Base-by-base conservation (phyloP, 495 filamentous ascomycete genomes). In the Hypomontagnella submonticulosa region DNA sequence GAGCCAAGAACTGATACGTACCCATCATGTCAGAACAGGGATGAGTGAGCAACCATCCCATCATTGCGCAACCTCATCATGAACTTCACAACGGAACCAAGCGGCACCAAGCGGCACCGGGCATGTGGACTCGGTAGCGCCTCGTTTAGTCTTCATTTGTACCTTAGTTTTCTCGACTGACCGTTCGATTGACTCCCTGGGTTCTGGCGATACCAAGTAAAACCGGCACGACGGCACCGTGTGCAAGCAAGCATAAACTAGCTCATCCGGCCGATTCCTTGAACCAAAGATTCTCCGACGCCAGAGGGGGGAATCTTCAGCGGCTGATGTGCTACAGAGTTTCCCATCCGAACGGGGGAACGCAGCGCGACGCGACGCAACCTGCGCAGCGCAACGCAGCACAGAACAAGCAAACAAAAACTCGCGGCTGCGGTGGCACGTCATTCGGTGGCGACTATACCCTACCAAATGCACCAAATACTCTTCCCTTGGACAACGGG, bases 371-470 rank as follows among this genome's bases (percentile, higher is more conserved):
- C 27, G 23, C 23, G 37, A 44, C 57, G 18, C 50, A 57, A 56
- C 27, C 16, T 12, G 2, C 7, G 51, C 20, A 51, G 23, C 36
- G 43, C 43, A 36, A 7, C 7, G 51, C 20, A 51, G 23, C 36
- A 52, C 43, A 36, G n/a, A 30, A 16, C 52, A 57, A 54, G 40
- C 52, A n/a, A 27, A 38, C 52, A 62, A 52, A 34, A 48, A 37
- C 58, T 49, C 33, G 16, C 32, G 33, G 38, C 56, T 48, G 50
- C 40, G 44, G 44, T 16, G 66, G 56, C 56, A 69, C 66, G 66
- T 69, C 66, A 69, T 61, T 57, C 41, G 44, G 60, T 64, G 60
- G 60, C 66, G 46, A 69, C 32, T 56, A 52, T 59, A 42, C 53
- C 41, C 46, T 34, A 43, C 11, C 36, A 33, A 58, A 6, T 3